Base-by-base conservation (phyloP, 1,139 yeast species). In the Protomyces arabidopsidicola region DNA sequence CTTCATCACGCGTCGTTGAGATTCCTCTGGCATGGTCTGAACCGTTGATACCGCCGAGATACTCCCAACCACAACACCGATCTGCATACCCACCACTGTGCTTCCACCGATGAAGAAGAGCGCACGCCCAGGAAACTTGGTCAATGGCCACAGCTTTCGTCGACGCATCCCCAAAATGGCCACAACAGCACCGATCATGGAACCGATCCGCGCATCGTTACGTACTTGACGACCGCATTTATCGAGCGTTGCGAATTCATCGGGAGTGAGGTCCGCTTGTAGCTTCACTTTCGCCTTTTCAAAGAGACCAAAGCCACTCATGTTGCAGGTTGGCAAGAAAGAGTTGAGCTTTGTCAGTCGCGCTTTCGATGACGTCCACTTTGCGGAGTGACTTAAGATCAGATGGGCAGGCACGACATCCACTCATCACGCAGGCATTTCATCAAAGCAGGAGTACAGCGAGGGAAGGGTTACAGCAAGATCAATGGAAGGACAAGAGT, bases 81-180 rank as follows among this genome's bases (percentile, higher is more conserved):
- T 16, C 36, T 58, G 62, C 62, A 58, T 58, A 20, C 62, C 62
- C 16, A 58, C 56, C 31, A 58, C 56, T 48, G 53, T 52, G n/a
- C 56, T 54, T n/a, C 62, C 62, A 38, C 53, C 45, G 12, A 48
- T 50, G 52, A 58, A 58, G 35, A 58, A 58, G 45, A 52, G 56
- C n/a, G 42, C 62, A 36, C 62, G 62, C 8, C 42, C 55, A 6
- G 31, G 24, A 42, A 51, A 52, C 56, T 52, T 38, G 31, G 55
- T 20, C 31, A 58, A 20, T 14, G 62, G 62, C 62, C 62, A 58
- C 6, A 58, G 31, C n/a, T 58, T 58, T 14, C 56, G 39, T 2
- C 62, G 51, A 39, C 53, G 39, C 56, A 58, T 51, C 8, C 62
- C 62, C 24, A 51, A 52, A 18, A 58, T 38, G 34, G 55, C 27